Evolutionary conservation across 106 monocot genomes (phyloP).

Genomic region (Dendrobium chrysotoxum): DNA sequence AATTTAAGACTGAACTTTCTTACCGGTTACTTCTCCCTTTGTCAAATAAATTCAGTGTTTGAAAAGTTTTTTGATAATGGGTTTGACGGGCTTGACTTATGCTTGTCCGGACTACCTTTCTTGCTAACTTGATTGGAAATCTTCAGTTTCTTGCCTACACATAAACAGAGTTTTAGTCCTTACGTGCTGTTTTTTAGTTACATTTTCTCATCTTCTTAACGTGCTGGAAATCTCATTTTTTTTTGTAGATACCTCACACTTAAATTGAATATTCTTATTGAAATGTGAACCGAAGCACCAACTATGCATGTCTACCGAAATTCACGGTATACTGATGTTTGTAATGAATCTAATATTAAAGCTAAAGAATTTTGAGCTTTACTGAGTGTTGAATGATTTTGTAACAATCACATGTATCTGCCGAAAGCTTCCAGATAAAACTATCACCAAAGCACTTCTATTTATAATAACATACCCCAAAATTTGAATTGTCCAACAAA

Average conservation of each 20-base stretch:
- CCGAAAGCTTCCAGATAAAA: too few species aligned
- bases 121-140: background rate
- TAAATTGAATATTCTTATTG: background rate
- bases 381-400: background rate
- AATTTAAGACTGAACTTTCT: background rate
- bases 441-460: too few species aligned
- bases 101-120: background rate
- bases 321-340: background rate
- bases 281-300: background rate
- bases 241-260: background rate
- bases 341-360: background rate
- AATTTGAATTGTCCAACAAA: too few species aligned
- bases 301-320: background rate
- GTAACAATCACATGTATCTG: too few species aligned
- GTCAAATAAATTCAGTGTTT: background rate
- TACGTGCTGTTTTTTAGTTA: too few species aligned
- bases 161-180: background rate
- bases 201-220: background rate
- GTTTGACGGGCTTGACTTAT: slow-evolving; percentile 1
- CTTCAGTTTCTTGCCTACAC: background rate
- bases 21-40: background rate
- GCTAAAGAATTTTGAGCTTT: background rate
- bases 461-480: too few species aligned
- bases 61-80: background rate
- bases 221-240: background rate